Percentiles rank a stretch among this genome's conserved stretches.
phyloP scores from a whole-genome alignment of 1,139 yeast species.

The Debaryomyces sp. region DNA sequence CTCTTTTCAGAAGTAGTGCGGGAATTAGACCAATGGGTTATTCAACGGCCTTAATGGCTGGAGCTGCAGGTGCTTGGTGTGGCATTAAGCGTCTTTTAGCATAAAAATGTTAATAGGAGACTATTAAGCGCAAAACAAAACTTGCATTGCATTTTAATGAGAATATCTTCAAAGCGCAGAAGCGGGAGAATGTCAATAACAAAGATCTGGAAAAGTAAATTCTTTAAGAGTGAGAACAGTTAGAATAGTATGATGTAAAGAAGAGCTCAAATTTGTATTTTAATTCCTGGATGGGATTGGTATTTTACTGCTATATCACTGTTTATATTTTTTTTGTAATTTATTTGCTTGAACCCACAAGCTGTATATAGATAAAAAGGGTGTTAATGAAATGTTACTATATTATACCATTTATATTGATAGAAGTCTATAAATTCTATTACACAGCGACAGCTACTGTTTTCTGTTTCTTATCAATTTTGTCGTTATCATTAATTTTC shows the following conservation, averaged over 20 bases:
- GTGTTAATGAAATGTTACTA: constrained; percentile 7
- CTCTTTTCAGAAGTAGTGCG: constrained; percentile 81
- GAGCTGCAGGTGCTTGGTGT: constrained; percentile 94
- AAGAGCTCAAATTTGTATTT: constrained; percentile 5
- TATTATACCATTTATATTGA: not conserved
- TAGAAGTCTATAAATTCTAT: constrained; percentile 4
- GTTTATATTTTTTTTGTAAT: constrained; percentile 6
- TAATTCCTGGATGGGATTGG: constrained; percentile 4
- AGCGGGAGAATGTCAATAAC: constrained; percentile 1
- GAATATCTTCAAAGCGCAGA: not conserved
- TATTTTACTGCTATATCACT: constrained; percentile 1
- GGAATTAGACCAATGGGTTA: constrained; percentile 89
- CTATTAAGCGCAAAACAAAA: constrained; percentile 2
- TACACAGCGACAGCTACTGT: constrained; percentile 5
- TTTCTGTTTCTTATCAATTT: constrained; percentile 2
- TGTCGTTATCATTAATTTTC: constrained; percentile 2
- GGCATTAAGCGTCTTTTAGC: constrained; percentile 62
- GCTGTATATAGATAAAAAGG: constrained; percentile 8
- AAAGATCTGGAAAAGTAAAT: constrained; percentile 3
- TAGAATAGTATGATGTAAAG: constrained; percentile 2
- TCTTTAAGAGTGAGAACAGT: not conserved
- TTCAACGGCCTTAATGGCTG: constrained; percentile 82
- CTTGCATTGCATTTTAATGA: constrained; percentile 7
- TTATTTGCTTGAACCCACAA: constrained; percentile 8
- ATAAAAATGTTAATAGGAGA: constrained; percentile 11